Conservation (phyloP, 2,329 filamentous ascomycete genomes). For the Xylariaceae sp. region DNA sequence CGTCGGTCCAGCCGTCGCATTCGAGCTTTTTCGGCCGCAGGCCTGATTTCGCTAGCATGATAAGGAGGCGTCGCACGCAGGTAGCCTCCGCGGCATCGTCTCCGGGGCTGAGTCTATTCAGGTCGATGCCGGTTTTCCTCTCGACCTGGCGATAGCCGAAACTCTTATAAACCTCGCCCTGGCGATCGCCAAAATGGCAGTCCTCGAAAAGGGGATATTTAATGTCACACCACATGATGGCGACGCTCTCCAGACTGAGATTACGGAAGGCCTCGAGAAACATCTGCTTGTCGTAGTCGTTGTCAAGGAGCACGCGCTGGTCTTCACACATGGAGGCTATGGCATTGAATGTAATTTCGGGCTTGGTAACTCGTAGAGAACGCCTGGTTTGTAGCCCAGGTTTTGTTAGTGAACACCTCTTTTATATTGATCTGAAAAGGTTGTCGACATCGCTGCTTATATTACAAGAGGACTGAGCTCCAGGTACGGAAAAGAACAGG, state of each 20-base stretch:
- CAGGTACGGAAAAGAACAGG: no score
- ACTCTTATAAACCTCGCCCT: not conserved
- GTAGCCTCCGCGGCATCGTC: not conserved
- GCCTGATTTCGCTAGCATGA: constrained; percentile 8
- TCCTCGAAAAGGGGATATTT: no score
- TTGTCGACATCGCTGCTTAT: no score
- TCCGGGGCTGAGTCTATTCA: not conserved
- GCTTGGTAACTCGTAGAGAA: no score
- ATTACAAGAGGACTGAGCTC: no score
- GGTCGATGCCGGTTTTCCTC: constrained; percentile 3
- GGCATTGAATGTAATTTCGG: not conserved
- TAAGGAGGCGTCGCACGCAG: constrained; percentile 8
- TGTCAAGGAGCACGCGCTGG: constrained; percentile 4
- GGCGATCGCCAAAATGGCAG: no score
- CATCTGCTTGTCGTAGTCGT: constrained; percentile 6
- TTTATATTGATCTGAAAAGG: no score
- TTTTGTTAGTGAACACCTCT: not conserved
- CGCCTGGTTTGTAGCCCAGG: not conserved
- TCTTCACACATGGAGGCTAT: constrained; percentile 3
- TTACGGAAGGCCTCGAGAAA: constrained; percentile 11
- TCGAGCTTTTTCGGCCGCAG: constrained; percentile 5
- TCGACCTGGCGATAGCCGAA: constrained; percentile 3
- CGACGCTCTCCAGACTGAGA: constrained; percentile 8
- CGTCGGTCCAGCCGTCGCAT: constrained; percentile 1
- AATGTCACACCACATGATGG: no score